Conservation (phyloP, 768 basidiomycete species). For the Termitomyces sp. region DNA sequence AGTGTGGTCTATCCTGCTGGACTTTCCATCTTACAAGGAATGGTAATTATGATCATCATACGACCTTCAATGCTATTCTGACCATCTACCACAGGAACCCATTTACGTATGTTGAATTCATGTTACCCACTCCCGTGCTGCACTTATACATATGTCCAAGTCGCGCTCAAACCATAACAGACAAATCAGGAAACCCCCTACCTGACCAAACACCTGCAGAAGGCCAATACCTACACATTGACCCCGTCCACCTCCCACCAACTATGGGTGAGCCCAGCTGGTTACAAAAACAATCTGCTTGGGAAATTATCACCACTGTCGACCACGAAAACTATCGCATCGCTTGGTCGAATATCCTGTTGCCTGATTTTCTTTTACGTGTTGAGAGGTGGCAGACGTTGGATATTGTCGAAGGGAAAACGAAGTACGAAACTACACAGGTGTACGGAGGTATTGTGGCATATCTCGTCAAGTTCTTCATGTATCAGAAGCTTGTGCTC, state of each 20-base stretch:
- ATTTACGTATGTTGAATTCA: conserved; percentile 43
- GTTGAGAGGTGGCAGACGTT: conserved; percentile 64
- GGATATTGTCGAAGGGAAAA: conserved; percentile 42
- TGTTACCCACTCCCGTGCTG: neutral
- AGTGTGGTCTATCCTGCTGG: conserved; percentile 57
- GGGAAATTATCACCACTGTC: conserved; percentile 41
- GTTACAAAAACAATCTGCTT: conserved; percentile 32
- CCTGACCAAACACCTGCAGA: conserved; percentile 42
- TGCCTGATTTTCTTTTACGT: conserved; percentile 42
- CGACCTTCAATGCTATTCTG: neutral
- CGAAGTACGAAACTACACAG: conserved; percentile 60
- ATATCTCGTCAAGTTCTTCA: conserved; percentile 42
- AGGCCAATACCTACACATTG: conserved; percentile 43
- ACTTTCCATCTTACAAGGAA: conserved; percentile 56
- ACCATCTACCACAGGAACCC: conserved; percentile 45
- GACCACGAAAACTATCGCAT: conserved; percentile 51
- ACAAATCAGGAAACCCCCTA: conserved; percentile 32
- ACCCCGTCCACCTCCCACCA: conserved; percentile 55
- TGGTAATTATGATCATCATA: conserved; percentile 35
- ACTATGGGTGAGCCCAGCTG: conserved; percentile 39
- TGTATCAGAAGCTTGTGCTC: conserved; percentile 33
- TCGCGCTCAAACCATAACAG: conserved; percentile 43
- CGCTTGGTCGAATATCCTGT: conserved; percentile 44
- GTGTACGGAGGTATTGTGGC: conserved; percentile 54
- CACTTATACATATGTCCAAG: conserved; percentile 21